Base-by-base conservation (phyloP, 1,284 basidiomycete genomes). In the Ceratobasidium sp. region DNA sequence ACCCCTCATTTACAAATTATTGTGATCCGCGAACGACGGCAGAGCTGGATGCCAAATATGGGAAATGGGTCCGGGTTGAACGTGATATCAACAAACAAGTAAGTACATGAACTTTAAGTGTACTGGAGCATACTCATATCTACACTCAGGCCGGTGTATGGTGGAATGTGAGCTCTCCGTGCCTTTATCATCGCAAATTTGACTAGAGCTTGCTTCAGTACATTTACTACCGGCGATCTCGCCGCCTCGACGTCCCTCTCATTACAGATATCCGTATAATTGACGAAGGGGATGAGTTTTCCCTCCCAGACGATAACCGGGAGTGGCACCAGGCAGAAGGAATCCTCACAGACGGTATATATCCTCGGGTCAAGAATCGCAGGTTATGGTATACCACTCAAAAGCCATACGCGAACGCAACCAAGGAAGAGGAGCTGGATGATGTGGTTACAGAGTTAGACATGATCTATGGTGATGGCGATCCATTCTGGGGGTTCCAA, bases 371-470 rank as follows among this genome's bases (percentile, higher is more conserved):
- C 82, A 87, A 17, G 81, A 88, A 13, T 87, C 89, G 93, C 10
- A 91, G 86, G 81, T 82, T 96, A 13, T 96, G 94, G 93, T 96
- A 95, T 85, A 90, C 89, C 80, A 84, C 87, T 3, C 91, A 90
- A 7, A 91, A 92, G 82, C 89, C 90, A 3, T 85, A 89, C 79
- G 86, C 84, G 28, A 87, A 91, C 59, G 90, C 93, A 88, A 86
- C 85, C 4, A 79, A 86, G 23, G 87, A 87, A n/a, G 91, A 93
- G 78, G 89, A 88, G 77, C 82, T 86, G 59, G 80, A 81, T 15
- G 83, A 84, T n/a, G 85, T 95, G 23, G 90, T 98, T 80, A 97
- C 95, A 0, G 96, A 98, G 84, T 80, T 97, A n/a, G 95, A 97
- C 83, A 87, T 97, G 1, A 84, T 94, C 0, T 97, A 91, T 82